Base-by-base conservation (phyloP, 129 eudicot species). In the Pulicaria dysenterica region DNA sequence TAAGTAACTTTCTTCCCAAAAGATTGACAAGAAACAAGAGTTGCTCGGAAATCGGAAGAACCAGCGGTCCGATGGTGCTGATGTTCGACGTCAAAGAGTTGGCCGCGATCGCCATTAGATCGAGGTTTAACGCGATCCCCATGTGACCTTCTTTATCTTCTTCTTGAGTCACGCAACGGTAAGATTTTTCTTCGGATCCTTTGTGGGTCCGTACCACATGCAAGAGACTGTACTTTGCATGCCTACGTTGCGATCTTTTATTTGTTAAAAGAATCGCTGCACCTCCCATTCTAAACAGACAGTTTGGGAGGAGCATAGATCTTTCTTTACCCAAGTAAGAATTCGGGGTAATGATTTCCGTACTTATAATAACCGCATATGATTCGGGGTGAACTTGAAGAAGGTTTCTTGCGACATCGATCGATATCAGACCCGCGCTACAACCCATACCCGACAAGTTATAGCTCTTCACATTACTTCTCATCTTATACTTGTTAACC, bases 381-480 rank as follows among this genome's bases (percentile, higher is more conserved):
- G 96, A 90, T 17, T 82, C 84, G 0, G 96, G 88, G 58, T 90
- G 82, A 0, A 77, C 81, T 77, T 87, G 93, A 0, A 90, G 90
- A 3, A 90, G 77, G 13, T 90, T 77, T 7, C 73, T 77, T 0
- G 90, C 96, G n/a, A 87, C 67, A 69, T 83, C 86, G 5, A 87
- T 56, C 0, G 93, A 84, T 17, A 87, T 86, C 7, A 90, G 58
- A 3, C 90, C 87, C 0, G 96, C 96, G 17, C 92, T 86, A 53
- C 96, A 89, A 13, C 96, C 96, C 96, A 89, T 89, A 0, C 96
- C 96, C 0, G 92, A 84, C 39, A 89, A 74, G 64, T 86, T 84
- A 70, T 64, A 89, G 67, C 90, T 86, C 80, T 85, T 89, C 2
- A 89, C 50, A 31, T 84, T 82, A 44, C 88, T 82, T 61, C 92